Evolutionary conservation across 2,329 filamentous ascomycete species (phyloP).

Genomic region (Penicillium aurantiogriseum): DNA sequence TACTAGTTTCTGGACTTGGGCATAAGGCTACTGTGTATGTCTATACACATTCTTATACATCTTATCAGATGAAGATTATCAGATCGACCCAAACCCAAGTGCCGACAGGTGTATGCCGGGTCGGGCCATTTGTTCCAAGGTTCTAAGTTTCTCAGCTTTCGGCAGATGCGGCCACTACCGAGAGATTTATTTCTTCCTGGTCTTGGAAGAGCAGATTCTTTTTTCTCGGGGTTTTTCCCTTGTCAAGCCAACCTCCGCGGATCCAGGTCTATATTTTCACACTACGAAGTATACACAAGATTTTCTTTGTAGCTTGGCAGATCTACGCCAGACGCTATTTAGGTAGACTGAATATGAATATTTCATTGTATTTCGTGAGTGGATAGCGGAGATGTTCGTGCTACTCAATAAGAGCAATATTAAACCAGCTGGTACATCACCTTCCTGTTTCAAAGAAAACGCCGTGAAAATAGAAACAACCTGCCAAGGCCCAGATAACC

Average conservation of each 20-base stretch:
- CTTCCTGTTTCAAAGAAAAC: neutral
- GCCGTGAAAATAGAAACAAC: neutral
- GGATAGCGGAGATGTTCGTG: neutral
- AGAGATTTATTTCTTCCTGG: neutral
- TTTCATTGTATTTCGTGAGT: neutral
- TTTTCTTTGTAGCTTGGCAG: neutral
- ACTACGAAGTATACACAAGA: too few species aligned
- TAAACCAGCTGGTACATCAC: neutral
- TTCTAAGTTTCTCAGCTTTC: too few species aligned
- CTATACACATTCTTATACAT: neutral
- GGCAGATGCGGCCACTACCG: neutral
- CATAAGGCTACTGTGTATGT: neutral
- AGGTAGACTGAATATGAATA: neutral
- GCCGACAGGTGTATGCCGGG: neutral
- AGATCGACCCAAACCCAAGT: neutral
- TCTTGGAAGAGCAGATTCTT: neutral
- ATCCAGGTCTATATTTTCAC: neutral
- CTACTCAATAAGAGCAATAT: neutral
- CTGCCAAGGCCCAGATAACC: neutral
- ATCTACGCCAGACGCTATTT: neutral
- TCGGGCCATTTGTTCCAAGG: neutral
- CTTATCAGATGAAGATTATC: slow-evolving; percentile 3
- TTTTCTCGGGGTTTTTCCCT: neutral
- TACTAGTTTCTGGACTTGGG: neutral
- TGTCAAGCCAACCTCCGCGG: neutral